phyloP scores from a whole-genome alignment of 2,329 filamentous ascomycete species.

The Sporothrix euskadiensis region DNA sequence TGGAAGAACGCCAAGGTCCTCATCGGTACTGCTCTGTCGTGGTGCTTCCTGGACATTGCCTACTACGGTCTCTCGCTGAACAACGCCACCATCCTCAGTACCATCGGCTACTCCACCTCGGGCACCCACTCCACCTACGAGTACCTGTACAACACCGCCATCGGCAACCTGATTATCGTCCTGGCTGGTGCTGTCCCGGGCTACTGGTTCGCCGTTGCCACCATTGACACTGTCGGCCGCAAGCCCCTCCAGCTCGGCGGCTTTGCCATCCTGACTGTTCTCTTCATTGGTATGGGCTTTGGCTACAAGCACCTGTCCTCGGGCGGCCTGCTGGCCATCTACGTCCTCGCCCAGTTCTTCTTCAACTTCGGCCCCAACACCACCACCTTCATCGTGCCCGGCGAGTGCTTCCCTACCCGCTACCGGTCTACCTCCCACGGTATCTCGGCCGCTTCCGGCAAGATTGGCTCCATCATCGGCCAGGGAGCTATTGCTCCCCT shows the following conservation, averaged over 20 bases:
- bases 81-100: constrained; percentile 69
- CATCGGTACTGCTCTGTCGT: constrained; percentile 69
- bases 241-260: constrained; percentile 73
- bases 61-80: constrained; percentile 73
- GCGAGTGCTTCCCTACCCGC: constrained; percentile 58
- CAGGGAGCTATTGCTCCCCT: constrained; percentile 60
- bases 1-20: constrained; percentile 69
- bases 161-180: constrained; percentile 77
- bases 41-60: constrained; percentile 70
- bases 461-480: constrained; percentile 59
- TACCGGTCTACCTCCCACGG: constrained; percentile 60
- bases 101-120: constrained; percentile 69
- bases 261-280: constrained; percentile 60
- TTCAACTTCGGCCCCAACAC: constrained; percentile 61
- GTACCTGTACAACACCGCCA: constrained; percentile 69
- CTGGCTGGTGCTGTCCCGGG: constrained; percentile 77
- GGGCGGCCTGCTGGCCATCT: constrained; percentile 57
- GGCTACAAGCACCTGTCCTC: constrained; percentile 56
- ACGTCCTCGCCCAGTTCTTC: constrained; percentile 59
- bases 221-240: constrained; percentile 69
- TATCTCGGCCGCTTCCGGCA: constrained; percentile 57
- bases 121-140: constrained; percentile 61
- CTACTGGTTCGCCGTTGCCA: constrained; percentile 77
- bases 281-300: constrained; percentile 65
- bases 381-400: constrained; percentile 59